Evolutionary conservation across 495 filamentous ascomycete genomes (phyloP).

Genomic region (Podospora pseudocomata): DNA sequence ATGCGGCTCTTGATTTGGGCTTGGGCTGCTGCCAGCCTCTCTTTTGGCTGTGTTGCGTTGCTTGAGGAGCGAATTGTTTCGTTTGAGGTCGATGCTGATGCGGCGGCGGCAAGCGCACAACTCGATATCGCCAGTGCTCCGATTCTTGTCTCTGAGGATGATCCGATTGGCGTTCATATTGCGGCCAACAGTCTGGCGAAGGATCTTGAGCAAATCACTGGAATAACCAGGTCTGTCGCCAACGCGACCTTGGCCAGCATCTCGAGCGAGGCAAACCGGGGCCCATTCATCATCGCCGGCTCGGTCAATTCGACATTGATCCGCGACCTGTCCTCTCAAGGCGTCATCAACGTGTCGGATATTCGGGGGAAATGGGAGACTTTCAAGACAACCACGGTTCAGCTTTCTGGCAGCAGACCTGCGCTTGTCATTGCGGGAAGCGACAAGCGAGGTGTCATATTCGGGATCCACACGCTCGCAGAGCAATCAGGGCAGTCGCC

Average conservation of each 20-base stretch:
- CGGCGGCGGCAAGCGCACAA: slow-evolving; percentile 8
- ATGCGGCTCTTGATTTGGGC: neutral
- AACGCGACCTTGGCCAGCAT: slow-evolving; percentile 25
- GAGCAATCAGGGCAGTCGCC: slow-evolving; percentile 52
- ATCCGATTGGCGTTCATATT: slow-evolving; percentile 57
- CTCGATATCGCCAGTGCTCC: slow-evolving; percentile 31
- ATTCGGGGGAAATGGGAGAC: slow-evolving; percentile 59
- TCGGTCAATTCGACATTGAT: slow-evolving; percentile 53
- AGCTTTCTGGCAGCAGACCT: slow-evolving; percentile 42
- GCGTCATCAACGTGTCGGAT: slow-evolving; percentile 43
- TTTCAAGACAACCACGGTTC: slow-evolving; percentile 52
- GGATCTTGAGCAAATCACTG: slow-evolving; percentile 58
- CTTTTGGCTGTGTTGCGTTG: slow-evolving; percentile 7
- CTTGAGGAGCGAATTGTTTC: slow-evolving; percentile 30
- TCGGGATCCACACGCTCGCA: slow-evolving; percentile 59
- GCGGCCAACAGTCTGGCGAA: slow-evolving; percentile 53
- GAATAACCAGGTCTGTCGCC: slow-evolving; percentile 39
- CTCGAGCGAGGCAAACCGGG: slow-evolving; percentile 20
- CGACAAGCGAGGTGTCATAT: slow-evolving; percentile 59
- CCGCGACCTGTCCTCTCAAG: slow-evolving; percentile 39
- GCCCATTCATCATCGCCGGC: slow-evolving; percentile 53
- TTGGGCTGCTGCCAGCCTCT: neutral
- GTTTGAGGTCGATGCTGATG: slow-evolving; percentile 17
- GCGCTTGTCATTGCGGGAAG: slow-evolving; percentile 60
- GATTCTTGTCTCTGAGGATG: slow-evolving; percentile 41